These are phyloP conservation scores for Penicillium bialowiezense DNA, from an alignment of 495 filamentous ascomycete species.

Conservation along the genomic window DNA sequence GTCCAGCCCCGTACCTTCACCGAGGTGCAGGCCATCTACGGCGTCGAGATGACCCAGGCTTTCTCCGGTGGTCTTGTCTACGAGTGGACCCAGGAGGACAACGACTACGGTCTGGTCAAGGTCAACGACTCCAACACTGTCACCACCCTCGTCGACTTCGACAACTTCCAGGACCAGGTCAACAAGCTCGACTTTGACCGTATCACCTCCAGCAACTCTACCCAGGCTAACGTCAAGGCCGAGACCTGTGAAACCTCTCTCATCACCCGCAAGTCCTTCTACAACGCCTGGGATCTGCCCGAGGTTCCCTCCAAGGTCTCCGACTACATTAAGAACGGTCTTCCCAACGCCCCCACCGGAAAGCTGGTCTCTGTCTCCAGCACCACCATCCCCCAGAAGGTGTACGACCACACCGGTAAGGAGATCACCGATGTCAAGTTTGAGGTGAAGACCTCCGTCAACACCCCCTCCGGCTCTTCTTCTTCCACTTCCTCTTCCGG, in stretches of 20 bases:
- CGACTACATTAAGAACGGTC: conserved; percentile 52
- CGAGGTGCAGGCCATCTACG: conserved; percentile 79
- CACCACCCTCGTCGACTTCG: conserved; percentile 67
- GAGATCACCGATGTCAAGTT: conserved; percentile 54
- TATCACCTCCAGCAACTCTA: conserved; percentile 57
- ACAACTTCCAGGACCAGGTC: conserved; percentile 71
- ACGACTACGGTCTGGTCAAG: conserved; percentile 77
- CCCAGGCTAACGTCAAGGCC: conserved; percentile 49
- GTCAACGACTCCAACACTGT: conserved; percentile 64
- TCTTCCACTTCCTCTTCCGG: conserved; percentile 9
- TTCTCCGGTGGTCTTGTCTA: conserved; percentile 90
- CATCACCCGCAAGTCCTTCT: conserved; percentile 61
- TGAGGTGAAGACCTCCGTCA: conserved; percentile 44
- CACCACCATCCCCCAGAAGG: conserved; percentile 47
- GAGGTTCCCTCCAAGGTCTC: conserved; percentile 47
- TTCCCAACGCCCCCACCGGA: conserved; percentile 50
- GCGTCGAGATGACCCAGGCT: conserved; percentile 69
- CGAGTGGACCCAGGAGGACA: conserved; percentile 76
- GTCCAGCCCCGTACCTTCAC: conserved; percentile 75
- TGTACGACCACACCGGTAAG: conserved; percentile 54
- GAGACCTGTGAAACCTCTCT: conserved; percentile 58
- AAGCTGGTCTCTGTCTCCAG: conserved; percentile 57
- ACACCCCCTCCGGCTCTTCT: conserved; percentile 30
- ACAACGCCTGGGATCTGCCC: conserved; percentile 74
- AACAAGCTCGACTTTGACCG: conserved; percentile 65